A percentile compares a stretch with the other conserved stretches of the same genome.
Conservation (phyloP, 441 rosid genomes). For the Eutrema salsugineum region DNA sequence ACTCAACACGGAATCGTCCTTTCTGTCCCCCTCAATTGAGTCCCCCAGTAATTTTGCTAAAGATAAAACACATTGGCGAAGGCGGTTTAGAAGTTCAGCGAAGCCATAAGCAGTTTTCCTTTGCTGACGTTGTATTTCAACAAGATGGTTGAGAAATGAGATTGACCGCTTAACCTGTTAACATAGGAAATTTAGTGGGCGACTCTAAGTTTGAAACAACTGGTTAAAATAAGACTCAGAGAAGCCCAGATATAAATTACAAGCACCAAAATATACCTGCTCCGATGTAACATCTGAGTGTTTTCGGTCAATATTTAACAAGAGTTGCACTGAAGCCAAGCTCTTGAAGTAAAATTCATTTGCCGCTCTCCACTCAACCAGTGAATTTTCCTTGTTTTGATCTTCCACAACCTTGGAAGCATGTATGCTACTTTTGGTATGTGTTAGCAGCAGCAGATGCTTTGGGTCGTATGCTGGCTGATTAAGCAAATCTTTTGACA, state of each 20-base stretch:
- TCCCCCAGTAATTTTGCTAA: conserved; percentile 40
- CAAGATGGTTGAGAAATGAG: conserved; percentile 87
- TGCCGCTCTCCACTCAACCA: conserved; percentile 57
- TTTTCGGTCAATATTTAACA: conserved; percentile 62
- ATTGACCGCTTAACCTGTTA: conserved; percentile 65
- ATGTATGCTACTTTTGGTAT: conserved; percentile 39
- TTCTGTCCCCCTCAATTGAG: conserved; percentile 18
- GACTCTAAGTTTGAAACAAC: conserved; percentile 11
- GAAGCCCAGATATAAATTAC: conserved; percentile 8
- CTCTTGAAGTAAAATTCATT: conserved; percentile 86
- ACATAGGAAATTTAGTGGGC: conserved; percentile 23
- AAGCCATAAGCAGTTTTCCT: conserved; percentile 64
- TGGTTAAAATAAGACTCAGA: background rate
- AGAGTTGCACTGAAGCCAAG: conserved; percentile 69
- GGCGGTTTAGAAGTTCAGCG: conserved; percentile 47
- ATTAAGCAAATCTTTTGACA: conserved; percentile 61
- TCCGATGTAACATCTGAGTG: conserved; percentile 76
- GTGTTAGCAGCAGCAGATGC: conserved; percentile 62
- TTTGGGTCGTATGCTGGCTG: conserved; percentile 68
- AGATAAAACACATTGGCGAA: conserved; percentile 44
- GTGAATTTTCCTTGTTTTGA: conserved; percentile 34
- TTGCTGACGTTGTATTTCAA: conserved; percentile 73
- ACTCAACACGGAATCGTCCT: conserved; percentile 34
- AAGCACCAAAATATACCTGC: conserved; percentile 51
- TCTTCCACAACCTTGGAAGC: conserved; percentile 32